Evolutionary conservation across 352 stramenopile genomes (phyloP).

Genomic region (Phytophthora europaea): DNA sequence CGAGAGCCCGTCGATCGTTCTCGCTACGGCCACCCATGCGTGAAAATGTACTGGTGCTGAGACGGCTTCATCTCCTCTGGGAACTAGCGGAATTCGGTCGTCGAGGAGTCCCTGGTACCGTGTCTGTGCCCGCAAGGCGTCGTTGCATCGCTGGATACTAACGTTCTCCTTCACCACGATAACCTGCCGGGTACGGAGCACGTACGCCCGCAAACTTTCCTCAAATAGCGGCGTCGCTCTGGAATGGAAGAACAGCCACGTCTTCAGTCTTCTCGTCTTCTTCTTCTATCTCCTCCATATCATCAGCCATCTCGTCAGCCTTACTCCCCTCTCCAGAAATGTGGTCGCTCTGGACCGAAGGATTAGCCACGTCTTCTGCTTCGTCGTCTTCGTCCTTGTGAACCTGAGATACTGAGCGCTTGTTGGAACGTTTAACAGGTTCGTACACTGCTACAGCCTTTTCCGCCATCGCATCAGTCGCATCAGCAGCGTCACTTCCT

Average conservation of each 20-base stretch:
- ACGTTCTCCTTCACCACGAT: too few relatives aligned
- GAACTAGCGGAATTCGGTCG: too few relatives aligned
- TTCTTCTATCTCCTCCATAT: neutral
- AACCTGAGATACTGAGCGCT: neutral
- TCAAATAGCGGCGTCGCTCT: neutral
- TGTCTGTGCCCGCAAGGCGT: too few relatives aligned
- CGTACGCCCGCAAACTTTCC: too few relatives aligned
- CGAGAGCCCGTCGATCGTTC: slow-evolving; percentile 2
- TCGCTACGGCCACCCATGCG: slow-evolving; percentile 5
- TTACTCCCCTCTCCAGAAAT: neutral
- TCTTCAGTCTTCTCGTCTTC: neutral
- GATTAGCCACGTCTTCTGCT: neutral
- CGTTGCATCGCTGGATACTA: too few relatives aligned
- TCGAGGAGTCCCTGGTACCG: too few relatives aligned
- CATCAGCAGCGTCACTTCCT: too few relatives aligned
- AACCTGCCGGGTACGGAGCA: too few relatives aligned
- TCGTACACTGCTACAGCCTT: too few relatives aligned
- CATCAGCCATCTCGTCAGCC: neutral
- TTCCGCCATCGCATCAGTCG: too few relatives aligned
- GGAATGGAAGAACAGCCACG: neutral
- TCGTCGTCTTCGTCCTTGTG: neutral
- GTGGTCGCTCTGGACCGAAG: neutral
- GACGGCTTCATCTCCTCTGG: too few relatives aligned
- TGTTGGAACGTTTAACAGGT: neutral
- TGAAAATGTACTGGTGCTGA: too few relatives aligned